phyloP scores from a whole-genome alignment of 164 flowering plant species.

The Houttuynia cordata region DNA sequence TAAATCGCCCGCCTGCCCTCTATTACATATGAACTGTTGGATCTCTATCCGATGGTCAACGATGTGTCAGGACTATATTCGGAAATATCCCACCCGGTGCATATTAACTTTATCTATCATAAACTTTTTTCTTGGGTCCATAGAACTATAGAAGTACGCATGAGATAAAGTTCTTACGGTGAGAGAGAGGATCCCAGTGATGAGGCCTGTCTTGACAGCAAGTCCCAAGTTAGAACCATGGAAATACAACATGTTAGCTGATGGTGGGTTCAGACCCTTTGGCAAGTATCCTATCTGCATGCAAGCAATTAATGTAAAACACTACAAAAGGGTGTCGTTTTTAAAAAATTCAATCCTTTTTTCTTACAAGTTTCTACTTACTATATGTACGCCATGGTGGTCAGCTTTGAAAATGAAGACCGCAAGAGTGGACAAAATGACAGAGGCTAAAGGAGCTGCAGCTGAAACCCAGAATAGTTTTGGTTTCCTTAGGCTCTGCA shows the following conservation, averaged over 20 bases:
- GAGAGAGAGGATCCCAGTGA: slow-evolving; percentile 51
- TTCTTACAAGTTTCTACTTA: slow-evolving; percentile 17
- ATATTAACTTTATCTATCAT: too few species aligned
- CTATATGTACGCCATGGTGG: slow-evolving; percentile 29
- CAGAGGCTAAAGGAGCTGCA: slow-evolving; percentile 59
- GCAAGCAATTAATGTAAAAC: neutral
- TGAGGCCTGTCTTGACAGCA: slow-evolving; percentile 41
- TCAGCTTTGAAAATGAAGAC: slow-evolving; percentile 37
- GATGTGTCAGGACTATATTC: too few species aligned
- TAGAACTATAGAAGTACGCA: neutral
- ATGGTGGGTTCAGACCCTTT: slow-evolving; percentile 63
- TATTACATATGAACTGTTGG: too few species aligned
- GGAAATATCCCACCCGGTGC: too few species aligned
- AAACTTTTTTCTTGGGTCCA: too few species aligned
- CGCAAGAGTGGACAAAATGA: slow-evolving; percentile 39
- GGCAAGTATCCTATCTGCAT: slow-evolving; percentile 63
- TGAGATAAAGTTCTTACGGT: slow-evolving; percentile 30
- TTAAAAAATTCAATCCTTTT: neutral
- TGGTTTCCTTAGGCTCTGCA: slow-evolving; percentile 47
- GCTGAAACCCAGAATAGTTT: slow-evolving; percentile 74
- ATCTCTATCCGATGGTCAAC: too few species aligned
- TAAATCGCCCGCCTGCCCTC: too few species aligned
- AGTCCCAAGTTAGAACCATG: slow-evolving; percentile 22
- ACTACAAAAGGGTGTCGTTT: neutral
- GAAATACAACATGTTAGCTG: slow-evolving; percentile 37